phyloP scores from a whole-genome alignment of 2,329 filamentous ascomycete species.

The Aspergillus chevalieri region DNA sequence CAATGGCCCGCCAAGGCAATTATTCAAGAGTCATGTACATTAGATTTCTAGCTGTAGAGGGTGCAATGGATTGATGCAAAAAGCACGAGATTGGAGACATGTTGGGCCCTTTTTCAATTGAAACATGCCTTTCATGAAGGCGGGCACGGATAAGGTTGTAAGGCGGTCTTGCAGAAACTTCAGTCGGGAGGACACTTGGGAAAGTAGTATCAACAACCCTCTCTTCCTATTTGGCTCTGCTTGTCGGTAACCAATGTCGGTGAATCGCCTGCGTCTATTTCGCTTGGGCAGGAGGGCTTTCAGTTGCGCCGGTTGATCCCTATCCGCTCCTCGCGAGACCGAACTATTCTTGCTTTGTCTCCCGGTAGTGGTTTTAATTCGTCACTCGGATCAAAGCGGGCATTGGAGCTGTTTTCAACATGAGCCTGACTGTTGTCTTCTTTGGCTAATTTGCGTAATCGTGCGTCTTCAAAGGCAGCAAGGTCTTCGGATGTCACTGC shows the following conservation, averaged over 20 bases:
- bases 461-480: constrained; percentile 40
- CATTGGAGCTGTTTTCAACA: constrained; percentile 15
- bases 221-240: too few relatives aligned
- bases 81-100: background rate
- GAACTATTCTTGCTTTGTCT: constrained; percentile 43
- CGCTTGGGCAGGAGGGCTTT: background rate
- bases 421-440: constrained; percentile 20
- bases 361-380: constrained; percentile 46
- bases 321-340: constrained; percentile 43
- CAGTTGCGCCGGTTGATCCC: constrained; percentile 26
- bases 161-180: too few relatives aligned
- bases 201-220: too few relatives aligned
- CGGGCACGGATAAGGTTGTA: too few relatives aligned
- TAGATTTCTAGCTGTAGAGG: background rate
- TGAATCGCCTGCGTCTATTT: too few relatives aligned
- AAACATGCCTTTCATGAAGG: background rate
- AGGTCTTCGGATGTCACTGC: constrained; percentile 46
- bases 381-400: constrained; percentile 41
- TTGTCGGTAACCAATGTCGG: too few relatives aligned
- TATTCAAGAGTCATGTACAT: background rate
- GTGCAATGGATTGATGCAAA: background rate
- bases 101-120: background rate
- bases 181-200: too few relatives aligned
- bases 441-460: constrained; percentile 24
- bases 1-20: too few relatives aligned